Evolutionary conservation across 768 basidiomycete genomes (phyloP), one percentile per base, ranked within the genome.

Genomic region (Symmetrospora coprosmae): DNA sequence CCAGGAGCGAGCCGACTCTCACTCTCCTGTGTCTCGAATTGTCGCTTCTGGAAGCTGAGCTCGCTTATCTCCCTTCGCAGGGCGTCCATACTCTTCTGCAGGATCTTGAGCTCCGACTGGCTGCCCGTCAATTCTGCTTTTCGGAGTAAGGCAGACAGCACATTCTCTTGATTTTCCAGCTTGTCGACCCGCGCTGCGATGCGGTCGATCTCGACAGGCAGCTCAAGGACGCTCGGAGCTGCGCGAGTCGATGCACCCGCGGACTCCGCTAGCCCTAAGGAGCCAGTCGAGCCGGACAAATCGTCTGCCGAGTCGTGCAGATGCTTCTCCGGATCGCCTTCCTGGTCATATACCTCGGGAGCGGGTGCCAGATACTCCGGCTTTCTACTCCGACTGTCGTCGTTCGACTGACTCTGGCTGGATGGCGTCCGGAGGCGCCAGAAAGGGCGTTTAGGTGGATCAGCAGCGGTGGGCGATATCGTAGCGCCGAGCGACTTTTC

Each of bases 121-220:
- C 87, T 89, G 0, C 91, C 94, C 3, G 87, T 87, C 37, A 97
- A 75, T 69, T 97, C 94, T 1, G 94, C 94, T 71, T 92, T 91
- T 68, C 86, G 86, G 68, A 94, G 87, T 41, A 97, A 75, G 1
- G 82, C 85, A 62, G 86, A 84, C 3, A 99, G 78, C 75, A 88
- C 85, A 34, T 78, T 73, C 56, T 87, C 84, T 66, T 97, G 94
- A 1, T 81, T 78, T 65, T 86, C 80, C 14, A 90, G 74, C 64
- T 85, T 84, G 5, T 75, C 74, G 58, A 96, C 81, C 60, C 87
- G 86, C 43, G 82, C 80, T 19, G 78, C 76, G 2, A 99, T 77
- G 21, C 88, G 81, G 17, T 76, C 76, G 58, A 97, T 92, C 72
- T 94, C 89, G 67, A 83, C 81, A 0, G 86, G 83, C 7, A 92